Evolutionary conservation across 2,329 filamentous ascomycete genomes (phyloP).

Genomic region (Scorias spongiosa): DNA sequence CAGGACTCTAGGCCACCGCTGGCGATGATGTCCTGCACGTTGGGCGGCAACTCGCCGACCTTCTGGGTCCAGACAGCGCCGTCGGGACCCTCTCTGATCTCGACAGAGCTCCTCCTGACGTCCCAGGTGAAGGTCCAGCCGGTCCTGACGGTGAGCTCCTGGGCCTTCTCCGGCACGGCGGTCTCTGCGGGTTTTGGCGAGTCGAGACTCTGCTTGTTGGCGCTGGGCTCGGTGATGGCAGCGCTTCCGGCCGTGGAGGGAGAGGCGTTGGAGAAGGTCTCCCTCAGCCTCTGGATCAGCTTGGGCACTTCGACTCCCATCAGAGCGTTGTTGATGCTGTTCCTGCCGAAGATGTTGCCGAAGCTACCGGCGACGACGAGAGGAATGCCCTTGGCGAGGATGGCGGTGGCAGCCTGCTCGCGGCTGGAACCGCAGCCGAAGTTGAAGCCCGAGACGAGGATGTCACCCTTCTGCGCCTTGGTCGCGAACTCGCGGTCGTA

Average conservation of each 20-base stretch:
- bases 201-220: conserved; percentile 36
- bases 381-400: conserved; percentile 65
- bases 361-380: conserved; percentile 71
- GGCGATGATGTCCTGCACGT: conserved; percentile 72
- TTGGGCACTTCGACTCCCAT: conserved; percentile 56
- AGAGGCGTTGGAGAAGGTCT: conserved; percentile 33
- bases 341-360: conserved; percentile 67
- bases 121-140: conserved; percentile 80
- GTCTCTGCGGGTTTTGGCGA: conserved; percentile 29
- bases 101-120: conserved; percentile 53
- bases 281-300: conserved; percentile 50
- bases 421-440: conserved; percentile 72
- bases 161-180: conserved; percentile 27
- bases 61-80: conserved; percentile 61
- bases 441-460: conserved; percentile 75
- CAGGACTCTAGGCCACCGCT: conserved; percentile 65
- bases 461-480: conserved; percentile 54
- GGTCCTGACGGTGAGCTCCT: conserved; percentile 53
- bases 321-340: conserved; percentile 66
- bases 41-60: conserved; percentile 69
- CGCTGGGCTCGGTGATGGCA: conserved; percentile 34
- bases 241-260: conserved; percentile 5
- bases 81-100: conserved; percentile 52
- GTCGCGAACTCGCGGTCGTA: conserved; percentile 61
- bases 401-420: conserved; percentile 79